phyloP scores from a whole-genome alignment of 106 monocot genomes.

The Iris macrosiphon region DNA sequence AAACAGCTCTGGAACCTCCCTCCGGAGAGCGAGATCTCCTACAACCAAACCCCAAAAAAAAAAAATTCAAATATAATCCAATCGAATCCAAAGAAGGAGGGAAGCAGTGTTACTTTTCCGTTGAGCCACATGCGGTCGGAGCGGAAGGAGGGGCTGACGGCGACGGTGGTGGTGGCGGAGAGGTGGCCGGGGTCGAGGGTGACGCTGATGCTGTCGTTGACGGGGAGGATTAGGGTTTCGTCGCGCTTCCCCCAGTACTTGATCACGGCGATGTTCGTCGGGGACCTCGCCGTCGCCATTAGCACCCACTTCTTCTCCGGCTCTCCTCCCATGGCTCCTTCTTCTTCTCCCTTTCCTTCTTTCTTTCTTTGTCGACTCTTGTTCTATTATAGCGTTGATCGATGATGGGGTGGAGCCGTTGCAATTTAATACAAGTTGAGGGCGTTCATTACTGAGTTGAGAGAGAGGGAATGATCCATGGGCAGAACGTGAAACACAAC shows the following conservation, averaged over 20 bases:
- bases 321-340: conserved; percentile 26
- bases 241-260: conserved; percentile 99
- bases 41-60: conserved; percentile 1
- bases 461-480: too few relatives aligned
- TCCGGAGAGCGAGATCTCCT: conserved; percentile 83
- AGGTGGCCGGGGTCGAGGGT: conserved; percentile 88
- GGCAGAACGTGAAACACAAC: too few relatives aligned
- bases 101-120: conserved; percentile 44
- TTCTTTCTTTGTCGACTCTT: too few relatives aligned
- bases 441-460: too few relatives aligned
- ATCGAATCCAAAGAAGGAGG: background rate
- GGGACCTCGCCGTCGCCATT: conserved; percentile 79
- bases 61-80: background rate
- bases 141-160: conserved; percentile 79
- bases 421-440: too few relatives aligned
- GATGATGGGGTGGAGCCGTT: too few relatives aligned
- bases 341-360: too few relatives aligned
- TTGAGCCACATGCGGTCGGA: conserved; percentile 96
- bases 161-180: conserved; percentile 91
- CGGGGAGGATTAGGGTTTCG: conserved; percentile 80
- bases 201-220: conserved; percentile 95
- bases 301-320: conserved; percentile 45
- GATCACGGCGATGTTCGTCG: conserved; percentile 98
- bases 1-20: conserved; percentile 89
- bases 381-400: too few relatives aligned